A percentile compares a stretch with the other conserved stretches of the same genome.
Conservation (phyloP, 2,329 filamentous ascomycete species). For the Aspergillus sp. region DNA sequence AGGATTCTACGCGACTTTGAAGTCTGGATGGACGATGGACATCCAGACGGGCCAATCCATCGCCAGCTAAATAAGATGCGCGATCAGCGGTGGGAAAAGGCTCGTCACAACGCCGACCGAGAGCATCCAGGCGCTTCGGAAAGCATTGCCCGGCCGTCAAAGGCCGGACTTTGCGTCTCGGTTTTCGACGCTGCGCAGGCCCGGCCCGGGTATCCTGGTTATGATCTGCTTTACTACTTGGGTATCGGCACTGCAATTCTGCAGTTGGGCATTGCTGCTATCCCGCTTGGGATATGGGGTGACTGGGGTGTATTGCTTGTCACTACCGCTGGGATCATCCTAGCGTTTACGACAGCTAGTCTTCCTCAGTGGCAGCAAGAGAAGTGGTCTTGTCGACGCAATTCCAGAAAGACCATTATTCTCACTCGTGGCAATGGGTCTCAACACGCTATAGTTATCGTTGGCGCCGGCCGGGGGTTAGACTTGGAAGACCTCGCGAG, state of each 20-base stretch:
- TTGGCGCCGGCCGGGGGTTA: neutral
- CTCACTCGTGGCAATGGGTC: neutral
- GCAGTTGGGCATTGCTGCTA: neutral
- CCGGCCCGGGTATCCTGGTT: neutral
- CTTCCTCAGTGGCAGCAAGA: neutral
- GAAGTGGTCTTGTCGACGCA: neutral
- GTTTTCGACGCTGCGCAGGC: neutral
- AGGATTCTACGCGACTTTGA: neutral
- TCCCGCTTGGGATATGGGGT: neutral
- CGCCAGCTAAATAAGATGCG: neutral
- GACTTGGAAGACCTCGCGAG: neutral
- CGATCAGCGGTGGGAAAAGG: neutral
- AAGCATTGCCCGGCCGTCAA: neutral
- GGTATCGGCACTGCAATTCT: neutral
- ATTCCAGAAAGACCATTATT: neutral
- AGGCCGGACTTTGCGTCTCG: neutral
- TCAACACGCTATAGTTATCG: neutral
- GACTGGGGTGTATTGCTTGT: neutral
- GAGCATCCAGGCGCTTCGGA: neutral
- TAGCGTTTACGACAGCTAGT: neutral
- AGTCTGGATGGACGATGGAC: neutral
- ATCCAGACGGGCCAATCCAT: neutral
- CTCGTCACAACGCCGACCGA: neutral
- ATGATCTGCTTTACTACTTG: neutral
- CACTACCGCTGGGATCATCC: neutral